These are phyloP conservation scores for Lantana camara DNA, from an alignment of 257 asterid species.

Conservation along the genomic window DNA sequence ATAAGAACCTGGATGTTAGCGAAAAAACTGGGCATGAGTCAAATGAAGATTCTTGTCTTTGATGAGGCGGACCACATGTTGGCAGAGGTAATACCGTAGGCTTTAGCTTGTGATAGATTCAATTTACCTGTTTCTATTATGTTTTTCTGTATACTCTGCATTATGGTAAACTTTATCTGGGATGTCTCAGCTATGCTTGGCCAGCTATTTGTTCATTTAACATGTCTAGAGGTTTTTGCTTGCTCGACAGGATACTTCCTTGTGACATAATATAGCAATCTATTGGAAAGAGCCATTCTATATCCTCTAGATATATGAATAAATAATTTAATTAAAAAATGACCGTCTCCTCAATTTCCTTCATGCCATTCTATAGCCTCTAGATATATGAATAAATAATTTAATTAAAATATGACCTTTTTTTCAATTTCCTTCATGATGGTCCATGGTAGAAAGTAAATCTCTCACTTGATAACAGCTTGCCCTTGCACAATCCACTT, in stretches of 20 bases:
- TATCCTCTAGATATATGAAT: conserved; percentile 5
- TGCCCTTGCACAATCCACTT: conserved; percentile 3
- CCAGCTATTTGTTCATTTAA: conserved; percentile 19
- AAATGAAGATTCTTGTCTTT: conserved; percentile 85
- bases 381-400: conserved; percentile 4
- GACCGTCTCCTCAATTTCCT: conserved; percentile 7
- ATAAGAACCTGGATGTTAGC: conserved; percentile 62
- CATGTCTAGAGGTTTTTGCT: conserved; percentile 4
- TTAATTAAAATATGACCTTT: neutral
- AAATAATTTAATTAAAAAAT: neutral
- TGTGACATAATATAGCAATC: conserved; percentile 9
- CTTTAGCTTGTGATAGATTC: conserved; percentile 25
- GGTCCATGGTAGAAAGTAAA: conserved; percentile 15
- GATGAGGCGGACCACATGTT: conserved; percentile 99
- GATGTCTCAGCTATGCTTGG: too few species aligned
- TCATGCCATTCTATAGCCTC: neutral
- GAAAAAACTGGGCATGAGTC: conserved; percentile 72
- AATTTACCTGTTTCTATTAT: conserved; percentile 6
- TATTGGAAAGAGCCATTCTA: neutral
- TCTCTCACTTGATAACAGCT: conserved; percentile 1
- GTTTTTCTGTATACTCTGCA: neutral
- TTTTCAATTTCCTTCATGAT: conserved; percentile 15
- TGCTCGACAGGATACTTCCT: conserved; percentile 14
- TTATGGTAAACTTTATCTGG: neutral
- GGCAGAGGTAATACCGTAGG: conserved; percentile 57